A percentile compares a stretch with the other conserved stretches of the same genome.
Evolutionary conservation across 306 rosid genomes (phyloP).

Genomic region (Citrullus amarus): DNA sequence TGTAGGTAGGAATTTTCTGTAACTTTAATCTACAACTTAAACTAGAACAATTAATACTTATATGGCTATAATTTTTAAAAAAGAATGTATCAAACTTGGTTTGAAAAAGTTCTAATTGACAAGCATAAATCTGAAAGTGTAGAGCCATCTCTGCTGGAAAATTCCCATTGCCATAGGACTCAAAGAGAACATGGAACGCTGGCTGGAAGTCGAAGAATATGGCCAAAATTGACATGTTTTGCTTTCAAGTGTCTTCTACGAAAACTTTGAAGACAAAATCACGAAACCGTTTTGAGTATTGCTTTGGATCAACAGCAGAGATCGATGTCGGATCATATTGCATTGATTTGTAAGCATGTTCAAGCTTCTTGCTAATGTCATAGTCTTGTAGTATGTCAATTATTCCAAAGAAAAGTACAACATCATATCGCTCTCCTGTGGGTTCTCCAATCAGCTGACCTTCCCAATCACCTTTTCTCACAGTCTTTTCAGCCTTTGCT

Average conservation of each 20-base stretch:
- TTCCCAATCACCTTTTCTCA: conserved; percentile 38
- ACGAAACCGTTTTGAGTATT: conserved; percentile 79
- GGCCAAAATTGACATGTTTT: neutral
- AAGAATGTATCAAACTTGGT: neutral
- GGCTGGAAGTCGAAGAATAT: neutral
- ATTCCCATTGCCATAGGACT: neutral
- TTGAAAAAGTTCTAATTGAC: neutral
- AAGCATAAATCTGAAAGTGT: neutral
- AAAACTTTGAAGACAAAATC: conserved; percentile 86
- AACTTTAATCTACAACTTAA: conserved; percentile 18
- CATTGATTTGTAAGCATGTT: conserved; percentile 90
- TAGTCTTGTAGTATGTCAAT: conserved; percentile 95
- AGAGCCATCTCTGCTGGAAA: neutral
- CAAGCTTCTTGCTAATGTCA: conserved; percentile 89
- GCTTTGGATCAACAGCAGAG: conserved; percentile 97
- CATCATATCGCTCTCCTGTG: conserved; percentile 62
- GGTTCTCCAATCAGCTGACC: conserved; percentile 74
- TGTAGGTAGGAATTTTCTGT: conserved; percentile 1
- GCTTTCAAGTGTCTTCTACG: conserved; percentile 55
- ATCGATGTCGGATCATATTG: conserved; percentile 81
- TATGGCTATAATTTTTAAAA: conserved; percentile 16
- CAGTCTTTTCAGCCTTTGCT: conserved; percentile 53
- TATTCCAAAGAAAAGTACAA: conserved; percentile 64
- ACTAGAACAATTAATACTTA: conserved; percentile 16
- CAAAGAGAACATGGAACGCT: neutral